Conservation (phyloP, 441 rosid species). For the Jatropha podagrica region DNA sequence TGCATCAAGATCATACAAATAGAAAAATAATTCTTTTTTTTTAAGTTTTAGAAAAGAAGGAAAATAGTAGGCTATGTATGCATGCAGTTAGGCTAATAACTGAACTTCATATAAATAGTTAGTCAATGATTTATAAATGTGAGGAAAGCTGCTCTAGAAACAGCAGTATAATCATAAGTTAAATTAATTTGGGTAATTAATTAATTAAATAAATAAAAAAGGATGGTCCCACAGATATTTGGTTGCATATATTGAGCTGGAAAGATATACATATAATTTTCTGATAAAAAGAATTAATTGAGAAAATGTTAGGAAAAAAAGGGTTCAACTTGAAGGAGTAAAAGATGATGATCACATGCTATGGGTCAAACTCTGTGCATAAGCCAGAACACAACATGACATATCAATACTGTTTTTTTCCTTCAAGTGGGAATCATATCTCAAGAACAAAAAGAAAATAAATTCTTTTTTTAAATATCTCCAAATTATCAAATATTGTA, state of each 20-base stretch:
- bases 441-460: too few relatives aligned
- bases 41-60: too few relatives aligned
- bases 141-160: neutral
- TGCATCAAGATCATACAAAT: too few relatives aligned
- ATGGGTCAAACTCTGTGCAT: slow-evolving; percentile 9
- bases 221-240: neutral
- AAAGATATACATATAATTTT: neutral
- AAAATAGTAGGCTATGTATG: too few relatives aligned
- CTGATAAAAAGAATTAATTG: neutral
- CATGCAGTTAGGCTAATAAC: too few relatives aligned
- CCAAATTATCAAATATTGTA: neutral
- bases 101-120: too few relatives aligned
- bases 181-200: neutral
- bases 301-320: slow-evolving; percentile 12
- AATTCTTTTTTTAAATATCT: neutral
- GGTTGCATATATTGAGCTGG: neutral
- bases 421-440: neutral
- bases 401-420: neutral
- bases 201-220: neutral
- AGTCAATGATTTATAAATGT: too few relatives aligned
- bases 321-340: neutral
- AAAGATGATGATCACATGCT: slow-evolving; percentile 6
- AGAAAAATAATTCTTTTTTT: too few relatives aligned
- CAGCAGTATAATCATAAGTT: neutral
- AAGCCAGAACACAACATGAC: neutral